Percentiles rank a stretch among this genome's conserved stretches.
Conservation (phyloP, 2,329 filamentous ascomycete genomes). For the Ophiostoma quercus region DNA sequence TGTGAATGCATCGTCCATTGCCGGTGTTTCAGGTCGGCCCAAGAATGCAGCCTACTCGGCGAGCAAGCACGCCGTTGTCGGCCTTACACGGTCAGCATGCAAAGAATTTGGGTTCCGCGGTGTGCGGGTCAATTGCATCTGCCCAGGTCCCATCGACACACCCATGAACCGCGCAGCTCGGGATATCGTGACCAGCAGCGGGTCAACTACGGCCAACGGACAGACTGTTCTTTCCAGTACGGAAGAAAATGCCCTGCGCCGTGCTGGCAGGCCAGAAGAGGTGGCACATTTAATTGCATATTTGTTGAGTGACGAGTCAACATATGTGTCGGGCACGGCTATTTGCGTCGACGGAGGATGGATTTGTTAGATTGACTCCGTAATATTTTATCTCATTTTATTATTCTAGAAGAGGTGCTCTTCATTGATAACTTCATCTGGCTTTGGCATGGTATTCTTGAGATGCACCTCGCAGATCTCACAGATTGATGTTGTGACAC, state of each 20-base stretch:
- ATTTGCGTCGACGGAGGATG: neutral
- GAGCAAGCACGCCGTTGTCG: slow-evolving; percentile 26
- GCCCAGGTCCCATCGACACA: slow-evolving; percentile 22
- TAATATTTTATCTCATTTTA: neutral
- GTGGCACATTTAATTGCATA: slow-evolving; percentile 1
- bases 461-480: neutral
- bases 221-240: neutral
- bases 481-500: neutral
- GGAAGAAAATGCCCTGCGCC: neutral
- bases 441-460: neutral
- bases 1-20: slow-evolving; percentile 40
- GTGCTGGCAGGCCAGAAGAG: neutral
- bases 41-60: slow-evolving; percentile 28
- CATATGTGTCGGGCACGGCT: neutral
- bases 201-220: neutral
- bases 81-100: slow-evolving; percentile 24
- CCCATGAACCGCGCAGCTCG: slow-evolving; percentile 20
- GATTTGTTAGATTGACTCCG: neutral
- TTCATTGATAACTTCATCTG: neutral
- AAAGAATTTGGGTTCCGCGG: slow-evolving; percentile 23
- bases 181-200: slow-evolving; percentile 19
- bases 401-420: neutral
- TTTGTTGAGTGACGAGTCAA: neutral
- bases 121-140: slow-evolving; percentile 25
- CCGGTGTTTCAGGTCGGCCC: slow-evolving; percentile 35